A percentile compares a stretch with the other conserved stretches of the same genome.
These are phyloP conservation scores for Chlamydomonas eustigma DNA, from an alignment of 139 green algal species.

Conservation along the genomic window DNA sequence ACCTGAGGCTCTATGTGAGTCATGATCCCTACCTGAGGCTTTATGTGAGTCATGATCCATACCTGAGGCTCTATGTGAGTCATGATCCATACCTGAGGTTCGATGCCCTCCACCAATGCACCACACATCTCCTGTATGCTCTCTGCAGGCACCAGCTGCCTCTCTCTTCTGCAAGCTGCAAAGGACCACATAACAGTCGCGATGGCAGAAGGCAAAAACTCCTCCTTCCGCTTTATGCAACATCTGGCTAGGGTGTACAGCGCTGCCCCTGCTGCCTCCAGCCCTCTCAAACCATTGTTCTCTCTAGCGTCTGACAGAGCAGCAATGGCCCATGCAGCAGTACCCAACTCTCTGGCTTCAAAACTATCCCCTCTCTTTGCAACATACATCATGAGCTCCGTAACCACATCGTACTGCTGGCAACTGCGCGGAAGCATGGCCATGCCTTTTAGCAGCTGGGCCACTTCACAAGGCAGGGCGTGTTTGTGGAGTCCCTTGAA, in stretches of 20 bases:
- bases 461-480: not conserved
- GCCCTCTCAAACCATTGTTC: not conserved
- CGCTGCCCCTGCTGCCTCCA: not conserved
- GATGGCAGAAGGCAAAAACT: not conserved
- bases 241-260: not conserved
- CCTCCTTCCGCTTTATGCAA: not conserved
- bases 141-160: not conserved
- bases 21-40: too few species aligned
- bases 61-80: not conserved
- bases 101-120: not conserved
- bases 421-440: slow-evolving; percentile 8
- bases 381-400: not conserved
- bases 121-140: not conserved
- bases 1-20: slow-evolving; percentile 1
- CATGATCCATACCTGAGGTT: slow-evolving; percentile 2
- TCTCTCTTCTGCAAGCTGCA: not conserved
- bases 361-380: not conserved
- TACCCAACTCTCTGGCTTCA: not conserved
- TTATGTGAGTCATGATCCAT: not conserved
- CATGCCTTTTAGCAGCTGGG: slow-evolving; percentile 11
- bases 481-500: not conserved
- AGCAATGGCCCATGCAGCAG: not conserved
- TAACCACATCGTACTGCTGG: not conserved
- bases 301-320: not conserved
- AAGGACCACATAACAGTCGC: slow-evolving; percentile 8